phyloP scores from a whole-genome alignment of 2,329 filamentous ascomycete genomes.

The Aspergillus puulaauensis region DNA sequence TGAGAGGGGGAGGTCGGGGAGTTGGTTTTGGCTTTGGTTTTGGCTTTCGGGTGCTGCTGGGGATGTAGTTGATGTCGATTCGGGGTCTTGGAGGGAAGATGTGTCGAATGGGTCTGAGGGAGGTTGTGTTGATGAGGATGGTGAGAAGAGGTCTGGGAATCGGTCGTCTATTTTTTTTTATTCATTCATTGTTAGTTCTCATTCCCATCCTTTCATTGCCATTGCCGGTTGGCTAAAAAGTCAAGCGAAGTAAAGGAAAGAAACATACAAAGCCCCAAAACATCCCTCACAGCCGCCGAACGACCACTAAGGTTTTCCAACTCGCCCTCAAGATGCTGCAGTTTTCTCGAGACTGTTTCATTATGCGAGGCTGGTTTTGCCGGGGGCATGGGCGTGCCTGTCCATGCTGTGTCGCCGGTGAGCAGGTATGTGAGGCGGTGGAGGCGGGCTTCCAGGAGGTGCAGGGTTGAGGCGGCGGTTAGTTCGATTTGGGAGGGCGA shows the following conservation, averaged over 20 bases:
- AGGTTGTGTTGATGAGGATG: conserved; percentile 36
- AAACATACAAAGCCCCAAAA: conserved; percentile 42
- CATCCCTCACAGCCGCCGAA: conserved; percentile 41
- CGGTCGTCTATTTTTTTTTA: conserved; percentile 33
- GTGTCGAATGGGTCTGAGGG: conserved; percentile 2
- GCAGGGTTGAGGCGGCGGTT: conserved; percentile 41
- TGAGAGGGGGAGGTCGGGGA: conserved; percentile 9
- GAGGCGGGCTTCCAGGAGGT: conserved; percentile 46
- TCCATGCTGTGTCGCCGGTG: conserved; percentile 42
- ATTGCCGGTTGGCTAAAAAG: too few relatives aligned
- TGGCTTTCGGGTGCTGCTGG: conserved; percentile 39
- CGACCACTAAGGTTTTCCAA: conserved; percentile 38
- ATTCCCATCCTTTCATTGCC: too few relatives aligned
- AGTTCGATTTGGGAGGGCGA: conserved; percentile 35
- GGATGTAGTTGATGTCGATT: conserved; percentile 29
- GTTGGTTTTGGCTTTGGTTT: conserved; percentile 43
- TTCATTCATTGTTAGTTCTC: background rate
- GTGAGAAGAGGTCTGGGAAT: conserved; percentile 43
- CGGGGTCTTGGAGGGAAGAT: conserved; percentile 27
- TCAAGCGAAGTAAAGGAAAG: background rate
- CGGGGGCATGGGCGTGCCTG: conserved; percentile 36
- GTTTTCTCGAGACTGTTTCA: conserved; percentile 40
- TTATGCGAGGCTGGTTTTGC: conserved; percentile 35
- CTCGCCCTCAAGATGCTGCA: conserved; percentile 39
- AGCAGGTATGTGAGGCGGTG: conserved; percentile 46